phyloP scores from a whole-genome alignment of 495 filamentous ascomycete genomes.

The Hypoxylon cercidicola region DNA sequence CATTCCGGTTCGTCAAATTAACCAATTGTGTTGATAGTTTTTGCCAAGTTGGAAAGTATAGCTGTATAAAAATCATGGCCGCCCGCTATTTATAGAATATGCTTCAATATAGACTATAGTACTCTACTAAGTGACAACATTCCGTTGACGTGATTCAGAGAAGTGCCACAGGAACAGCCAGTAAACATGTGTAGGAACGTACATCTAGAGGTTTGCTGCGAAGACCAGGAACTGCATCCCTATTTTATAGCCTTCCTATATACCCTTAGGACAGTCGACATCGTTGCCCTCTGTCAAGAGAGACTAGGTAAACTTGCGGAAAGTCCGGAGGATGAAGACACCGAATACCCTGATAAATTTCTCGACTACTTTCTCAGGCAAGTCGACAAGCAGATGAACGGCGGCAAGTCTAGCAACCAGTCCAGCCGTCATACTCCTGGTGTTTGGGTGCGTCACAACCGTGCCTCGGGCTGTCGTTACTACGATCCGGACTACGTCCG shows the following conservation, averaged over 20 bases:
- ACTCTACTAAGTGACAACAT: too few species aligned
- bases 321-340: background rate
- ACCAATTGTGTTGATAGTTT: too few species aligned
- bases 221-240: background rate
- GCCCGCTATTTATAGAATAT: background rate
- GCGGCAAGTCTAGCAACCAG: too few species aligned
- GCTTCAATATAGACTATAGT: background rate
- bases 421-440: too few species aligned
- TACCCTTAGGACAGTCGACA: background rate
- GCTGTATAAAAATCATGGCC: conserved; percentile 10
- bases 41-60: background rate
- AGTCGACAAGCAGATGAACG: background rate
- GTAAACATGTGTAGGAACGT: conserved; percentile 12
- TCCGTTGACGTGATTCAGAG: too few species aligned
- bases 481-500: background rate
- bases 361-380: too few species aligned
- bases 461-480: background rate
- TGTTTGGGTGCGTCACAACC: too few species aligned
- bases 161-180: background rate
- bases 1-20: too few species aligned
- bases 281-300: conserved; percentile 12
- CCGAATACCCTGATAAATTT: background rate
- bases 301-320: background rate
- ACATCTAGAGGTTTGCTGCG: conserved; percentile 20
- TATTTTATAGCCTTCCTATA: background rate